These are phyloP conservation scores for Trichoderma semiorbis DNA, from an alignment of 2,329 filamentous ascomycete species.

Conservation along the genomic window DNA sequence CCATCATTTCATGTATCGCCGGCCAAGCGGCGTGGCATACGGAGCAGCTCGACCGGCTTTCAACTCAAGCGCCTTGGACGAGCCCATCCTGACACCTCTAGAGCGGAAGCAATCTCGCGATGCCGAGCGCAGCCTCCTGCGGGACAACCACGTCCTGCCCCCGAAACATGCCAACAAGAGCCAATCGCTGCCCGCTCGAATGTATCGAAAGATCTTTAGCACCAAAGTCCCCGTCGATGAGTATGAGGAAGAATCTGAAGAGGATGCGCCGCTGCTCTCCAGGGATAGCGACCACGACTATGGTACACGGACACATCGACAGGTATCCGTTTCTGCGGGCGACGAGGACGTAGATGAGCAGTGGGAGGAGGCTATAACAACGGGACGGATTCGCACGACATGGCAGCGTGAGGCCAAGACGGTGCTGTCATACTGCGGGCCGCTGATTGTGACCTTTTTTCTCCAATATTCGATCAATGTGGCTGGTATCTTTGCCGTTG, in stretches of 20 bases:
- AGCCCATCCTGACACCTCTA: slow-evolving; percentile 48
- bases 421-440: slow-evolving; percentile 66
- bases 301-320: slow-evolving; percentile 31
- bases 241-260: slow-evolving; percentile 42
- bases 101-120: slow-evolving; percentile 56
- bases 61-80: slow-evolving; percentile 50
- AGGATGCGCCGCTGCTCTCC: slow-evolving; percentile 42
- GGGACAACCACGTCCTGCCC: slow-evolving; percentile 63
- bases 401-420: slow-evolving; percentile 90
- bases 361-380: slow-evolving; percentile 81
- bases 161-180: slow-evolving; percentile 49
- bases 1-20: slow-evolving; percentile 61
- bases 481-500: slow-evolving; percentile 74
- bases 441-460: slow-evolving; percentile 67
- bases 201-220: slow-evolving; percentile 53
- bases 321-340: slow-evolving; percentile 34
- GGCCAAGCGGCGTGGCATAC: slow-evolving; percentile 72
- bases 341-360: slow-evolving; percentile 63
- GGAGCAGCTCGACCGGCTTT: slow-evolving; percentile 69
- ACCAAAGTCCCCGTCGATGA: slow-evolving; percentile 44
- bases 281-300: slow-evolving; percentile 10
- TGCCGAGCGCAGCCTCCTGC: slow-evolving; percentile 58
- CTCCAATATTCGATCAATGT: slow-evolving; percentile 84
- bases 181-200: slow-evolving; percentile 34
- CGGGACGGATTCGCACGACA: slow-evolving; percentile 79